phyloP scores from a whole-genome alignment of 2,329 filamentous ascomycete genomes.

The Cucurbitaria berberidis region DNA sequence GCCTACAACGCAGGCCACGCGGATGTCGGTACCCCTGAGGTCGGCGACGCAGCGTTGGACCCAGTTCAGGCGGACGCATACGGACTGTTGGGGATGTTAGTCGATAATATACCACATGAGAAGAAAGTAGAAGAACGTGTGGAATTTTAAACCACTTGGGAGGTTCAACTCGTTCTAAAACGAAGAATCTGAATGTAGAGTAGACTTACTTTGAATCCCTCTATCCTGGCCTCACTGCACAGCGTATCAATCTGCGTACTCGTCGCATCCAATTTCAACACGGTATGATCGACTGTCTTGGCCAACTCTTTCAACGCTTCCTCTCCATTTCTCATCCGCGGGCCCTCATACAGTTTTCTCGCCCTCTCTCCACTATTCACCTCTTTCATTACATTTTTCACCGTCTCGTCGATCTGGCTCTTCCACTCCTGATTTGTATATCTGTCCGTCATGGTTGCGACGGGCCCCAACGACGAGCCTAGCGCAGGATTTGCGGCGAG shows the following conservation, averaged over 20 bases:
- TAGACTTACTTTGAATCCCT: slow-evolving; percentile 52
- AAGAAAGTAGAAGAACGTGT: background rate
- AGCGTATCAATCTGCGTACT: slow-evolving; percentile 58
- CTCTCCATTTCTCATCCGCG: slow-evolving; percentile 32
- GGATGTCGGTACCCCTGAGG: slow-evolving; percentile 56
- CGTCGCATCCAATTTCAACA: slow-evolving; percentile 58
- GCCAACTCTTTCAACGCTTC: slow-evolving; percentile 40
- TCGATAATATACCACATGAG: background rate
- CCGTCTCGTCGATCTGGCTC: slow-evolving; percentile 48
- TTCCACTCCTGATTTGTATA: slow-evolving; percentile 56
- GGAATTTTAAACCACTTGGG: no score
- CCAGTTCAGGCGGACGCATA: slow-evolving; percentile 63
- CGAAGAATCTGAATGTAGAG: background rate
- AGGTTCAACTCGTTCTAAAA: no score
- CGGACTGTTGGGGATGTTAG: slow-evolving; percentile 50
- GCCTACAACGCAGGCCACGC: slow-evolving; percentile 64
- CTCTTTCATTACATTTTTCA: slow-evolving; percentile 36
- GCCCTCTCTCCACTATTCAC: slow-evolving; percentile 36
- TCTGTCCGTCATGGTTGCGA: slow-evolving; percentile 48
- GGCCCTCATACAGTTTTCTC: slow-evolving; percentile 35
- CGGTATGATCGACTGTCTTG: slow-evolving; percentile 56
- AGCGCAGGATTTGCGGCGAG: slow-evolving; percentile 42
- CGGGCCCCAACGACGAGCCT: slow-evolving; percentile 33
- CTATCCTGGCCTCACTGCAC: slow-evolving; percentile 60
- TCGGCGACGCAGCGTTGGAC: slow-evolving; percentile 59